A percentile compares a stretch with the other conserved stretches of the same genome.
These are phyloP conservation scores for Fraxinus ornus DNA, from an alignment of 305 asterid genomes.

Conservation along the genomic window DNA sequence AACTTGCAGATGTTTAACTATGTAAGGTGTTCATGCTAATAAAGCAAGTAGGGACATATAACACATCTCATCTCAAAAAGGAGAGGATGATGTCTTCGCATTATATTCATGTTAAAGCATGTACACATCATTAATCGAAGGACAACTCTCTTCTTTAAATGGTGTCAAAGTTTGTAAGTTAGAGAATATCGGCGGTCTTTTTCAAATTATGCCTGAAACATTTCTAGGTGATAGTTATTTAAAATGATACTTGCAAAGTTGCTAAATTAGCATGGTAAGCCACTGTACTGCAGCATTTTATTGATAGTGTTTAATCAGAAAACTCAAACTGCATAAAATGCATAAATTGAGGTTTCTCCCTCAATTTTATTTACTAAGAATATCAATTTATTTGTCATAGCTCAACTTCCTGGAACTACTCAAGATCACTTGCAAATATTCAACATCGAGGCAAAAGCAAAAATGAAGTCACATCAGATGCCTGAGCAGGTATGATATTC, in stretches of 20 bases:
- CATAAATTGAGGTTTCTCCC: neutral
- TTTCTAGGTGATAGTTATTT: neutral
- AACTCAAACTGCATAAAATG: neutral
- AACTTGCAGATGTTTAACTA: neutral
- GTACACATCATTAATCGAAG: neutral
- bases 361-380: constrained; percentile 30
- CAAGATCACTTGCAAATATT: constrained; percentile 97
- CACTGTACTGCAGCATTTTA: neutral
- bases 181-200: neutral
- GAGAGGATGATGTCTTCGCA: neutral
- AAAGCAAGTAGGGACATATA: neutral
- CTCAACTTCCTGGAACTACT: constrained; percentile 92
- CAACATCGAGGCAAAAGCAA: constrained; percentile 94
- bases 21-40: neutral
- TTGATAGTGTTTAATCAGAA: neutral
- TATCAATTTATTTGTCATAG: constrained; percentile 49
- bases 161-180: neutral
- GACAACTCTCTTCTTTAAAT: neutral
- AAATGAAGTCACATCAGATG: constrained; percentile 93
- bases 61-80: neutral
- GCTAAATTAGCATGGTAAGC: constrained; percentile 8
- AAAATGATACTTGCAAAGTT: neutral
- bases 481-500: constrained; percentile 80
- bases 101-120: neutral
- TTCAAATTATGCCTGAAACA: neutral